Evolutionary conservation across 2,329 filamentous ascomycete species (phyloP).

Genomic region (Sporothrix curviconia): DNA sequence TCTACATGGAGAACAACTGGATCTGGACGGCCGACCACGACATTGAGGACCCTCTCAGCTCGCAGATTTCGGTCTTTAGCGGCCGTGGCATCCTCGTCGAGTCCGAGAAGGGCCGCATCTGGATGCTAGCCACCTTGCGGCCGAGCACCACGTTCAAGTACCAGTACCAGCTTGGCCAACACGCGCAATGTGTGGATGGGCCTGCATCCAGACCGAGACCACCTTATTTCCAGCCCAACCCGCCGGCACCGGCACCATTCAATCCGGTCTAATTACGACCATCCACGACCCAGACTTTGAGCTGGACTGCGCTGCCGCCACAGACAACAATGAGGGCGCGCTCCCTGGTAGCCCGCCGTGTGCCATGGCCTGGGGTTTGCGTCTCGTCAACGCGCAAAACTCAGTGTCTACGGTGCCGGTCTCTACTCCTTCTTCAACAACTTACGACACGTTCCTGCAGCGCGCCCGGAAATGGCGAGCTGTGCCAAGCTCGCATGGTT

Average conservation of each 20-base stretch:
- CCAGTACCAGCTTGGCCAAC: slow-evolving; percentile 54
- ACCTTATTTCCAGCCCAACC: slow-evolving; percentile 59
- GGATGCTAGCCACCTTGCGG: slow-evolving; percentile 54
- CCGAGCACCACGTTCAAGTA: slow-evolving; percentile 57
- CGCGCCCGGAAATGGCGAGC: slow-evolving; percentile 29
- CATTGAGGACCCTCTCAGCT: slow-evolving; percentile 34
- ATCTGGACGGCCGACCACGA: slow-evolving; percentile 46
- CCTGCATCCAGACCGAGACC: slow-evolving; percentile 60
- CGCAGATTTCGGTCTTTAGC: slow-evolving; percentile 27
- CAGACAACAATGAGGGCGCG: neutral
- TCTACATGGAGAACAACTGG: slow-evolving; percentile 47
- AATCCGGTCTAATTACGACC: slow-evolving; percentile 25
- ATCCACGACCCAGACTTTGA: slow-evolving; percentile 45
- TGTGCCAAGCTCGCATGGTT: slow-evolving; percentile 36
- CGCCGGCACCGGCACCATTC: slow-evolving; percentile 49
- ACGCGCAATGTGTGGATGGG: slow-evolving; percentile 54
- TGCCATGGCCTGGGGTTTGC: slow-evolving; percentile 56
- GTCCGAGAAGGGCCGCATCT: slow-evolving; percentile 35
- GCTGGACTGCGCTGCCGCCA: slow-evolving; percentile 30
- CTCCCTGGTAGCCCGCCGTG: slow-evolving; percentile 32
- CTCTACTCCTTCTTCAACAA: slow-evolving; percentile 56
- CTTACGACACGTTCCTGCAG: slow-evolving; percentile 42
- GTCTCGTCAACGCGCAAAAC: slow-evolving; percentile 46
- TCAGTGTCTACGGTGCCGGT: slow-evolving; percentile 53
- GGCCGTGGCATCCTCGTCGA: slow-evolving; percentile 33